Evolutionary conservation across 345 rosid species (phyloP).

Genomic region (Brassica carinata): DNA sequence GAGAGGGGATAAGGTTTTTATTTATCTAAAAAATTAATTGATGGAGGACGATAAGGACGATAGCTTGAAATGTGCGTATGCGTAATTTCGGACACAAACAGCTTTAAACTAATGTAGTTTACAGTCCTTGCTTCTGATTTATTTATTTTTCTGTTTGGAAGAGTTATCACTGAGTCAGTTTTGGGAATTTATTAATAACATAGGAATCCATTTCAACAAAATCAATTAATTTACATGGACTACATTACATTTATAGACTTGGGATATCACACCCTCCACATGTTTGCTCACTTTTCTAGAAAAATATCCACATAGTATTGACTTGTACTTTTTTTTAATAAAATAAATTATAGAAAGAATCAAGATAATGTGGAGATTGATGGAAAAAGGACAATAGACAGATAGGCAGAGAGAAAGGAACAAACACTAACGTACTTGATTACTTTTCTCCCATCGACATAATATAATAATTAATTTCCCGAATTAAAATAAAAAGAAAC

Average conservation of each 20-base stretch:
- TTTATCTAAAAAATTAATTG: background rate
- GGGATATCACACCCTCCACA: background rate
- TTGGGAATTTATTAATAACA: background rate
- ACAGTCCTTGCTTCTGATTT: conserved; percentile 1
- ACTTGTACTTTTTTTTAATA: background rate
- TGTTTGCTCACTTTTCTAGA: background rate
- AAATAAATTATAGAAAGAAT: background rate
- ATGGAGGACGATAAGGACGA: conserved; percentile 28
- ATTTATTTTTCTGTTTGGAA: background rate
- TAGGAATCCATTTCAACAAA: background rate
- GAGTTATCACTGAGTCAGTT: background rate
- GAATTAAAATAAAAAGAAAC: background rate
- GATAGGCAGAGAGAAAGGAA: background rate
- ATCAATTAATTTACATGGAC: background rate
- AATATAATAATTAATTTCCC: background rate
- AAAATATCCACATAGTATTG: background rate
- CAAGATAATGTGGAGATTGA: background rate
- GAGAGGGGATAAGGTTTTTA: conserved; percentile 34
- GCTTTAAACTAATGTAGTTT: background rate
- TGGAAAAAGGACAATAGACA: background rate
- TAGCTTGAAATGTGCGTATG: background rate
- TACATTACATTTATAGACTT: background rate
- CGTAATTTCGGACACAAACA: background rate
- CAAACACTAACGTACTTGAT: background rate
- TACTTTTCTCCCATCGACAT: background rate